Conservation (phyloP, 805 yeast species). For the Lachancea sp. region DNA sequence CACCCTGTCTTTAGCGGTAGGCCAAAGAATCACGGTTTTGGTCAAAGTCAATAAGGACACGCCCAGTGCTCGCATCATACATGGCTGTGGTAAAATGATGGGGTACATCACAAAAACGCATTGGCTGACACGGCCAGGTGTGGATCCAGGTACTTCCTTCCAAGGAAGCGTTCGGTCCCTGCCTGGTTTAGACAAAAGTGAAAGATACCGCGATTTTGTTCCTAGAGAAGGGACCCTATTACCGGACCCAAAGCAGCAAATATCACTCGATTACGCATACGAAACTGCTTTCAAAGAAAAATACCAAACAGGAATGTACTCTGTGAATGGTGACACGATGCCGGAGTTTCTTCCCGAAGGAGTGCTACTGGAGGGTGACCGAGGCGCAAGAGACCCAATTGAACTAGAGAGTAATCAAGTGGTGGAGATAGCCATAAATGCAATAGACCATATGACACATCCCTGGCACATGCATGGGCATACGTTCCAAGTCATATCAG, state of each 20-base stretch:
- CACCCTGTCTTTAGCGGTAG: conserved; percentile 55
- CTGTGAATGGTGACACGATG: conserved; percentile 48
- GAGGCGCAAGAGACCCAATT: conserved; percentile 29
- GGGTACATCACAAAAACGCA: conserved; percentile 38
- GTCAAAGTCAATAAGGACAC: conserved; percentile 37
- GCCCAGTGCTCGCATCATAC: conserved; percentile 43
- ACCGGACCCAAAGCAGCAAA: conserved; percentile 28
- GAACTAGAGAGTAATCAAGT: conserved; percentile 43
- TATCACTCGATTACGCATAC: conserved; percentile 45
- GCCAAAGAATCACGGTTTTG: conserved; percentile 68
- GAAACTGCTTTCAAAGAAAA: conserved; percentile 34
- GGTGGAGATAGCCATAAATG: conserved; percentile 61
- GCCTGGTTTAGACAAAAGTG: conserved; percentile 21
- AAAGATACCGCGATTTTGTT: conserved; percentile 17
- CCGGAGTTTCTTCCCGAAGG: conserved; percentile 39
- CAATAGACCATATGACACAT: conserved; percentile 60
- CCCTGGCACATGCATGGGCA: conserved; percentile 64
- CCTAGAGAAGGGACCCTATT: conserved; percentile 12
- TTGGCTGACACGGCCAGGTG: conserved; percentile 11
- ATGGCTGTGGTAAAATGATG: conserved; percentile 46
- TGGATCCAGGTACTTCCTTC: not conserved
- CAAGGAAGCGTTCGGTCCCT: conserved; percentile 39
- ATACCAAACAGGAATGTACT: conserved; percentile 44
- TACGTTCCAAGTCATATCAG: conserved; percentile 46
- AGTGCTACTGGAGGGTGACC: conserved; percentile 19